Percentiles rank a stretch among this genome's conserved stretches.
Conservation (phyloP, 2,329 filamentous ascomycete species). For the Aspergillus texensis region DNA sequence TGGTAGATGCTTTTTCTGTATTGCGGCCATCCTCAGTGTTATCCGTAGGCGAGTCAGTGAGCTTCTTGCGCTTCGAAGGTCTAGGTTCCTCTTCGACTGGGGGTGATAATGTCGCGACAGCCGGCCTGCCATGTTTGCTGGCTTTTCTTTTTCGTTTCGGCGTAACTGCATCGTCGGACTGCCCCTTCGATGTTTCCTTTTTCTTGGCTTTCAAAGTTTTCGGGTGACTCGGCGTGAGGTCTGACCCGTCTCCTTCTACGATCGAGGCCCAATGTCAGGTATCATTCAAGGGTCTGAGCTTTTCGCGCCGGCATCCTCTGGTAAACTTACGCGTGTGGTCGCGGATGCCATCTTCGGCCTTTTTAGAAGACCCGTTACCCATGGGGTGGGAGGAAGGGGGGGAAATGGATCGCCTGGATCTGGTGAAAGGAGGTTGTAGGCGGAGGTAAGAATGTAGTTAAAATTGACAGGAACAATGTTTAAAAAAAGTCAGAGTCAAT, state of each 20-base stretch:
- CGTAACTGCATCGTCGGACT: not conserved
- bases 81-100: conserved; percentile 15
- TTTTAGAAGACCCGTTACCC: not conserved
- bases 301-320: not conserved
- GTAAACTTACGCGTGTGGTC: not conserved
- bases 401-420: not conserved
- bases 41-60: conserved; percentile 17
- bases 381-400: not conserved
- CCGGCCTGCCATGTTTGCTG: not conserved
- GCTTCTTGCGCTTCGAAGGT: conserved; percentile 32
- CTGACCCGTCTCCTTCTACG: not conserved
- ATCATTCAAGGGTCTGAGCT: not conserved
- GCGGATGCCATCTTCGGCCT: not conserved
- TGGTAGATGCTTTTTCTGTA: conserved; percentile 1
- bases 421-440: not conserved
- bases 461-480: not conserved
- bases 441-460: not conserved
- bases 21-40: conserved; percentile 8
- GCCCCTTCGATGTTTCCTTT: not conserved
- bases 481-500: not conserved
- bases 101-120: not conserved
- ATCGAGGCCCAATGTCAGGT: not conserved
- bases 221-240: not conserved
- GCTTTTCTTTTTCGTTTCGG: conserved; percentile 10
- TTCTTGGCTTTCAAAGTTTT: not conserved